Evolutionary conservation across 306 rosid genomes (phyloP).

Genomic region (Gleditsia sinensis): DNA sequence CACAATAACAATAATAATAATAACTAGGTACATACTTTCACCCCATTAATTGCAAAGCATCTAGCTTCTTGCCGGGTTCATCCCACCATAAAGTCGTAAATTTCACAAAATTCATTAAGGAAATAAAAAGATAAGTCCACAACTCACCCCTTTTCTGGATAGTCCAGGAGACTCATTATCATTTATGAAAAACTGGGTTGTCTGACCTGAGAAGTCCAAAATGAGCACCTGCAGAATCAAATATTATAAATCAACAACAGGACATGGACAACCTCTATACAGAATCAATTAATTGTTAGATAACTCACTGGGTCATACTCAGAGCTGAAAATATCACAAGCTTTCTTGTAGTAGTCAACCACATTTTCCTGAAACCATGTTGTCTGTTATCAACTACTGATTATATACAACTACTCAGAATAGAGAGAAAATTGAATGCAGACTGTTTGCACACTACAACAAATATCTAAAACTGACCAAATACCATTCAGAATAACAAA

Average conservation of each 20-base stretch:
- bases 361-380: constrained; percentile 70
- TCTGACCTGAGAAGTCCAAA: constrained; percentile 96
- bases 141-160: constrained; percentile 64
- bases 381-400: constrained; percentile 29
- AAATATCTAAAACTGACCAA: constrained; percentile 3
- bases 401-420: constrained; percentile 11
- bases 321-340: constrained; percentile 64
- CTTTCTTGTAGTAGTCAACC: constrained; percentile 59
- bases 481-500: constrained; percentile 26
- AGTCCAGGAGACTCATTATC: constrained; percentile 51
- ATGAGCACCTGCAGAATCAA: constrained; percentile 72
- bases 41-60: not conserved
- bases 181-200: constrained; percentile 61
- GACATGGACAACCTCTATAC: constrained; percentile 5
- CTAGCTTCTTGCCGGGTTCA: not conserved
- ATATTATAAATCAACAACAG: constrained; percentile 36
- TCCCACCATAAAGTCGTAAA: constrained; percentile 18
- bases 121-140: constrained; percentile 7
- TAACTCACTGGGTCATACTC: constrained; percentile 62
- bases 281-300: constrained; percentile 26
- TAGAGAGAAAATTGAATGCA: constrained; percentile 14
- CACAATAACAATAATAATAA: not conserved
- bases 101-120: not conserved
- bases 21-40: constrained; percentile 13
- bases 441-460: not conserved